Percentiles rank a stretch among this genome's conserved stretches.
Evolutionary conservation across 2,329 filamentous ascomycete species (phyloP).

Genomic region (Epichloe bromicola): DNA sequence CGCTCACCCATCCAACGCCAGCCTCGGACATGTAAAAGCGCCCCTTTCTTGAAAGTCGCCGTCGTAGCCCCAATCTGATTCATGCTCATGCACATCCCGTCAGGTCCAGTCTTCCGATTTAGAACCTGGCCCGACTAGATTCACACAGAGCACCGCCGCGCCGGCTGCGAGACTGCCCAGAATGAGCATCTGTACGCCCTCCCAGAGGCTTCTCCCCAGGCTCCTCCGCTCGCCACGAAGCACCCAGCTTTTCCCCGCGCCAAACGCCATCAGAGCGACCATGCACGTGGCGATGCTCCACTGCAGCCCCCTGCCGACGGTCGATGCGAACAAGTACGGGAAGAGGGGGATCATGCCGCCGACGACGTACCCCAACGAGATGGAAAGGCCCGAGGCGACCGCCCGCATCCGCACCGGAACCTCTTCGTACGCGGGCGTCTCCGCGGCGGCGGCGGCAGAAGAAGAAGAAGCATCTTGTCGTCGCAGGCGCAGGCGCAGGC

Average conservation of each 20-base stretch:
- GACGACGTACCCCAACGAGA: slow-evolving; percentile 48
- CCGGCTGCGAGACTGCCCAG: slow-evolving; percentile 21
- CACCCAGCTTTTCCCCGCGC: slow-evolving; percentile 38
- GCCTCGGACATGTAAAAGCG: background rate
- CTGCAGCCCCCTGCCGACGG: slow-evolving; percentile 29
- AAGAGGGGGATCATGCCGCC: slow-evolving; percentile 49
- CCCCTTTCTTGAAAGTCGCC: background rate
- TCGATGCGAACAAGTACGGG: slow-evolving; percentile 43
- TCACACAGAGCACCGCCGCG: slow-evolving; percentile 18
- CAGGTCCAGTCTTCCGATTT: background rate
- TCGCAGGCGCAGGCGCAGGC: background rate
- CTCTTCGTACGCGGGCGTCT: slow-evolving; percentile 8
- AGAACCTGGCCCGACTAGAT: slow-evolving; percentile 11
- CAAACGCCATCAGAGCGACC: slow-evolving; percentile 41
- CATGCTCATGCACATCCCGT: background rate
- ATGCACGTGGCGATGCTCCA: slow-evolving; percentile 43
- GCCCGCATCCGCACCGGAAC: slow-evolving; percentile 20
- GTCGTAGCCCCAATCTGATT: background rate
- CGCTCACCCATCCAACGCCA: background rate
- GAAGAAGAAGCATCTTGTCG: background rate
- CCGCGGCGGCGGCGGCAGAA: background rate
- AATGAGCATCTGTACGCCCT: slow-evolving; percentile 22
- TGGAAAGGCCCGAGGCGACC: slow-evolving; percentile 40
- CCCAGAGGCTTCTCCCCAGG: slow-evolving; percentile 13
- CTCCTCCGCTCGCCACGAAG: slow-evolving; percentile 12